A percentile compares a stretch with the other conserved stretches of the same genome.
phyloP scores from a whole-genome alignment of 495 filamentous ascomycete genomes.

The Pseudotulostoma volvatum region DNA sequence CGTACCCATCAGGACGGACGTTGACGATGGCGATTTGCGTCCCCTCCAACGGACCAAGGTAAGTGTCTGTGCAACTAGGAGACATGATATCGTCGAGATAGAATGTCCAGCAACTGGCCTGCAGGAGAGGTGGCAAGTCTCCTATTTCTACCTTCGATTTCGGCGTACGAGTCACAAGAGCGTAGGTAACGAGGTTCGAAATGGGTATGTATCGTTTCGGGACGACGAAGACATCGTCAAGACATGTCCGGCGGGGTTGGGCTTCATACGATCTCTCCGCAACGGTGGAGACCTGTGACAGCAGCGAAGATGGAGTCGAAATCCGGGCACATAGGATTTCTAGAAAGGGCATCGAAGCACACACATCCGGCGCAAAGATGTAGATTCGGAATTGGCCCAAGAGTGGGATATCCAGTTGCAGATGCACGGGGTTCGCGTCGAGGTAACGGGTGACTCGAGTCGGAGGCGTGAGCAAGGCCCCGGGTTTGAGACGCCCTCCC shows the following conservation, averaged over 20 bases:
- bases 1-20: slow-evolving; percentile 53
- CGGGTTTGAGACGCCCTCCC: slow-evolving; percentile 25
- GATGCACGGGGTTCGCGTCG: slow-evolving; percentile 53
- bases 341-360: too few relatives aligned
- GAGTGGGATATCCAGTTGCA: slow-evolving; percentile 57
- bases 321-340: slow-evolving; percentile 32
- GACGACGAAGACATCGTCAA: too few relatives aligned
- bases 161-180: slow-evolving; percentile 37
- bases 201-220: slow-evolving; percentile 46
- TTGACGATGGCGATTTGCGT: slow-evolving; percentile 40
- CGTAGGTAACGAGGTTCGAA: slow-evolving; percentile 43
- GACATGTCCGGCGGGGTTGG: slow-evolving; percentile 30
- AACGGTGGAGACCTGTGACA: slow-evolving; percentile 30
- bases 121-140: slow-evolving; percentile 39
- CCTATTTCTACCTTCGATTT: slow-evolving; percentile 41
- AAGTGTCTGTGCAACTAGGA: slow-evolving; percentile 40
- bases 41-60: slow-evolving; percentile 37
- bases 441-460: slow-evolving; percentile 49
- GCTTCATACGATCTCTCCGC: slow-evolving; percentile 37
- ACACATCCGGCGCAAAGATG: slow-evolving; percentile 41
- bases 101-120: slow-evolving; percentile 48
- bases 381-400: slow-evolving; percentile 54
- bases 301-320: slow-evolving; percentile 20
- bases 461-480: too few relatives aligned
- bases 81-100: slow-evolving; percentile 46